Base-by-base conservation (phyloP, 345 rosid species). In the Passiflora organensis region DNA sequence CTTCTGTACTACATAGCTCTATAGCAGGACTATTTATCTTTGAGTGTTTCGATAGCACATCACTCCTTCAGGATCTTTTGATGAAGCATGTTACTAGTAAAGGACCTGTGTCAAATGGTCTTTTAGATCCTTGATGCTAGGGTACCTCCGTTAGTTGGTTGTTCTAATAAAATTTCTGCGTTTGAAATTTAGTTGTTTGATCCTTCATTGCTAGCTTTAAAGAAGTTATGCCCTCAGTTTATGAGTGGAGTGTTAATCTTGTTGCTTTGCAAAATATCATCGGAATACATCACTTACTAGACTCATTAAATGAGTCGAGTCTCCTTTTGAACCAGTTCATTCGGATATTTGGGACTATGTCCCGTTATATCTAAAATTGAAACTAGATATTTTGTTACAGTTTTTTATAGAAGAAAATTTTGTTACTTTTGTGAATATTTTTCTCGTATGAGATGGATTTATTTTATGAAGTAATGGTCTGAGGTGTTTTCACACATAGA, bases 211-310 rank as follows among this genome's bases (percentile, higher is more conserved):
- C 22, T 8, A 0, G 2, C 16, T 5, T 28, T 28, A 2, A 42
- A 43, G 13, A 42, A 43, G 5, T 34, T 10, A 6, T 56, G 32
- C 43, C n/a, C 28, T 23, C 24, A 44, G 2, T 44, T 44, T 4
- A 12, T 45, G 21, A 23, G 25, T 44, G 5, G 6, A 57, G 13
- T 57, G 18, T 44, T 23, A 57, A 12, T 57, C 28, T 2, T 25
- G 28, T 44, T 23, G 19, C 10, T 45, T 45, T 45, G 25, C 13
- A 0, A 45, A 45, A 45, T 23, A 19, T 45, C 77, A 65, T 19
- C 49, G 25, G 22, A 10, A 21, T 19, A 10, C 6, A 45, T 8
- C 11, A 45, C 17, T 16, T n/a, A n/a, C n/a, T n/a, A n/a, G n/a
- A n/a, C n/a, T n/a, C n/a, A n/a, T n/a, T n/a, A n/a, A n/a, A n/a